Percentiles rank a stretch among this genome's conserved stretches.
Conservation (phyloP, 1,284 basidiomycete species). For the Trametes polyzona region DNA sequence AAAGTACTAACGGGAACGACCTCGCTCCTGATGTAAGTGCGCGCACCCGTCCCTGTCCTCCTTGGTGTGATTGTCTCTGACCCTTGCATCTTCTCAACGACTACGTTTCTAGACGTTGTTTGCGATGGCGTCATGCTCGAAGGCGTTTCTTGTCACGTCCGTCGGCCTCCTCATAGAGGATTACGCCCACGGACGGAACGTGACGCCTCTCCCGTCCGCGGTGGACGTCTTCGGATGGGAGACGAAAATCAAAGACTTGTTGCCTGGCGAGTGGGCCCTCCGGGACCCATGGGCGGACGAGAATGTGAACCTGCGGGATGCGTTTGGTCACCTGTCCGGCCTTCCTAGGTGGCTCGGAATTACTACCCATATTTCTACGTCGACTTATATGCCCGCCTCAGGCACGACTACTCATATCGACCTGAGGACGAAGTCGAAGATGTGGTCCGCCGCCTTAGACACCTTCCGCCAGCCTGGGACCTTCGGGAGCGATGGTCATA, state of each 20-base stretch:
- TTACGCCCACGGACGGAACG: constrained; percentile 26
- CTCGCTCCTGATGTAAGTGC: constrained; percentile 34
- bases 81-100: neutral
- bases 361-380: neutral
- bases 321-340: constrained; percentile 34
- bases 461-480: constrained; percentile 35
- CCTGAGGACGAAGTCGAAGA: constrained; percentile 33
- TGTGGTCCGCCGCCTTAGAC: constrained; percentile 23
- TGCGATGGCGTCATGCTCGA: constrained; percentile 48
- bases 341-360: constrained; percentile 25
- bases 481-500: constrained; percentile 46
- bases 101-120: constrained; percentile 40
- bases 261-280: constrained; percentile 45
- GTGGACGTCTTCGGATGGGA: constrained; percentile 24
- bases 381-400: neutral
- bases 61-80: neutral
- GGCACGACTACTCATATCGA: constrained; percentile 40
- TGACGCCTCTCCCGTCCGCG: constrained; percentile 23
- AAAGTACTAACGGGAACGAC: constrained; percentile 35
- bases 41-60: neutral
- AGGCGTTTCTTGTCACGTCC: constrained; percentile 45
- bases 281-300: constrained; percentile 40
- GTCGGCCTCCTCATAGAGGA: constrained; percentile 39
- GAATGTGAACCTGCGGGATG: constrained; percentile 43
- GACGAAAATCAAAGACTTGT: constrained; percentile 44